phyloP scores from a whole-genome alignment of 2,329 filamentous ascomycete species.

The Juglanconis juglandina region DNA sequence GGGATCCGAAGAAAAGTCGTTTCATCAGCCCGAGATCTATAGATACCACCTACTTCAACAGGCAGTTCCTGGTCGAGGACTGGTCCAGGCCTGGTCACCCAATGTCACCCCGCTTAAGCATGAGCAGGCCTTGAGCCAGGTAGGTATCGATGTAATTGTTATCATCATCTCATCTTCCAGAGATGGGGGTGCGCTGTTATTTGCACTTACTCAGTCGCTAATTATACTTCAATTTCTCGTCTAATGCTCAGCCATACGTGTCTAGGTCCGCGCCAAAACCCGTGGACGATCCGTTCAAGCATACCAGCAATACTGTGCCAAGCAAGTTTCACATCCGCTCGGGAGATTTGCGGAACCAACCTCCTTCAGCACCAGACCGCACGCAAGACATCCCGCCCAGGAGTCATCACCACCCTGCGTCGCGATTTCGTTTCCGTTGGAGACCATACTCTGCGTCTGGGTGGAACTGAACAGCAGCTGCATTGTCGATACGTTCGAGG shows the following conservation, averaged over 20 bases:
- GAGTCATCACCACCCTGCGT: slow-evolving; percentile 31
- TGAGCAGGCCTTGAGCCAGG: too few relatives aligned
- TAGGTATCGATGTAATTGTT: neutral
- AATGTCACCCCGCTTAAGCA: too few relatives aligned
- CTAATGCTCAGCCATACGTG: too few relatives aligned
- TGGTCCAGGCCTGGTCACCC: neutral
- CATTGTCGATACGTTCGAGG: slow-evolving; percentile 28
- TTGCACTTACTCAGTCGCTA: too few relatives aligned
- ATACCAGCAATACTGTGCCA: slow-evolving; percentile 34
- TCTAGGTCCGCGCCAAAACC: too few relatives aligned
- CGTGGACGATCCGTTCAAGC: neutral
- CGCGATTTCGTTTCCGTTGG: slow-evolving; percentile 36
- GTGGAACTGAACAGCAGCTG: slow-evolving; percentile 32
- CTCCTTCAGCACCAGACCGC: slow-evolving; percentile 35
- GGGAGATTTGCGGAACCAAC: slow-evolving; percentile 23
- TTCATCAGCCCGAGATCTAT: neutral
- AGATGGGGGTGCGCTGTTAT: neutral
- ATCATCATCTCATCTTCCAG: neutral
- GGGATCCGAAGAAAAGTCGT: neutral
- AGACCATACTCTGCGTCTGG: slow-evolving; percentile 34
- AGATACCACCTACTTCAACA: neutral
- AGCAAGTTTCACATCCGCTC: slow-evolving; percentile 32
- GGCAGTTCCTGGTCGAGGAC: neutral
- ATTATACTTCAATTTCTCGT: too few relatives aligned
- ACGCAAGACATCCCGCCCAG: slow-evolving; percentile 40